Base-by-base conservation (phyloP, 2,329 filamentous ascomycete genomes). In the Ophiostoma triangulosporum region DNA sequence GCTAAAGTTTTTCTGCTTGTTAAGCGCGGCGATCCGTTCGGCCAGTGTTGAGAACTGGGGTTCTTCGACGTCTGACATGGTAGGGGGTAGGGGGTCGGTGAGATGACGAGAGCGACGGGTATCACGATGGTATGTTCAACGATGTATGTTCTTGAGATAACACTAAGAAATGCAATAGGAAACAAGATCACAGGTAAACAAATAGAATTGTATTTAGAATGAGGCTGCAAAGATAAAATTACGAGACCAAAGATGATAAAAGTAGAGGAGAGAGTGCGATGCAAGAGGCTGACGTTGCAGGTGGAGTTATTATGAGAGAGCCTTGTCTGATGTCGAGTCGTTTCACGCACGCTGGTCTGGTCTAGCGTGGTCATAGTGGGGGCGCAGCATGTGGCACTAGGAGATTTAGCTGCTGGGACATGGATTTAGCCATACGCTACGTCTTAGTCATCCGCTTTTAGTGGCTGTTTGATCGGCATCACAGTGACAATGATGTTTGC, bases 1-100 rank as follows among this genome's bases (percentile, higher is more conserved):
- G 26, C 27, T 48, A 68, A 83, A 78, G 68, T 76, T 77, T 65
- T 78, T 77, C 64, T 82, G 74, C 62, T 70, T 68, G 60, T 83
- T 83, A 58, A 84, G 71, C 29, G 80, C 80, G 9, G 80, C 79
- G 57, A 83, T 83, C 51, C 80, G 73, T 64, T 82, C 78, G 4
- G 77, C 73, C 26, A 84, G 71, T 7, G 75, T 75, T 55, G 70
- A 80, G 64, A 80, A 82, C 57, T 75, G 75, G 36, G 78, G 78
- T 62, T 83, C 80, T 60, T 81, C 77, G 45, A 73, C 69, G 51
- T 83, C 80, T 7, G 77, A 72, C 80, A 83, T 83, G 54, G 40
- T 38, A 29, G 29, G 6, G 29, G 14, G 22, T n/a, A n/a, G n/a
- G n/a, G n/a, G n/a, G n/a, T n/a, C n/a, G n/a, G 12, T 14, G 26